Conservation (phyloP, 306 rosid species). For the Cucumis melo region DNA sequence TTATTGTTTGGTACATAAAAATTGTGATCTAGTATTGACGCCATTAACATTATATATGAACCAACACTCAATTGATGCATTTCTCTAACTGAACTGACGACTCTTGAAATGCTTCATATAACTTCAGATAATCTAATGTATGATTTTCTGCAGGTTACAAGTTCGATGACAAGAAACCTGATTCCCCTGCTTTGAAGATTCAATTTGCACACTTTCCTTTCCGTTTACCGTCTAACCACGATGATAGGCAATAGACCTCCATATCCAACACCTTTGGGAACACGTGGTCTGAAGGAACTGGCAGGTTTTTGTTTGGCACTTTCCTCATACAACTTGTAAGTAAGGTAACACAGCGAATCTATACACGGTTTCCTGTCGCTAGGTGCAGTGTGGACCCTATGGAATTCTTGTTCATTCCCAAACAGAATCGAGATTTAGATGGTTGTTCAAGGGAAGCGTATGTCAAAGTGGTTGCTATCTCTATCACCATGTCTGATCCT, state of each 20-base stretch:
- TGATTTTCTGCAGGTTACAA: conserved; percentile 48
- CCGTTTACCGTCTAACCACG: conserved; percentile 33
- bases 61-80: background rate
- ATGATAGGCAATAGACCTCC: conserved; percentile 6
- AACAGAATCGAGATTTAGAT: background rate
- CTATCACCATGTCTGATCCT: background rate
- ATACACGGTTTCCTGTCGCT: background rate
- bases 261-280: background rate
- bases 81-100: background rate
- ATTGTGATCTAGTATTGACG: background rate
- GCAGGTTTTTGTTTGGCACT: background rate
- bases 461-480: background rate
- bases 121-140: conserved; percentile 1
- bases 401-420: background rate
- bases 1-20: background rate
- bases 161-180: conserved; percentile 62
- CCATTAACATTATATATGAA: background rate
- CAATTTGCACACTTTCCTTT: conserved; percentile 80
- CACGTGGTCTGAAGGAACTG: background rate
- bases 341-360: background rate
- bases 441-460: background rate
- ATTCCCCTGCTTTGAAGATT: conserved; percentile 38
- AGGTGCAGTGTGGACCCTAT: background rate
- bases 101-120: background rate
- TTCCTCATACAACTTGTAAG: background rate